These are phyloP conservation scores for Plasmodium berghei DNA, from an alignment of 169 alveolate genomes.

Conservation along the genomic window DNA sequence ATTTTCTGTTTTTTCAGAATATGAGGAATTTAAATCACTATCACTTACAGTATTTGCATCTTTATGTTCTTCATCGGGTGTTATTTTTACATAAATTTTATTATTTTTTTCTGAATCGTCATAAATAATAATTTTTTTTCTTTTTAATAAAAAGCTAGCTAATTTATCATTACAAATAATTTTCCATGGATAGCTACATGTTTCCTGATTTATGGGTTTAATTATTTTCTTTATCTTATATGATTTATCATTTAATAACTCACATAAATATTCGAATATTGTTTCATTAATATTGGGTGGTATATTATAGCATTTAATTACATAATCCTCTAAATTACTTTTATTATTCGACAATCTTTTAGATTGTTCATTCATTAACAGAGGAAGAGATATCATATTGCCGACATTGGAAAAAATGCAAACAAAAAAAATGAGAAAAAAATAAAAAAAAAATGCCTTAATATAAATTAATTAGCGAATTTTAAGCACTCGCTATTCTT, in stretches of 20 bases:
- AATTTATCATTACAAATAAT: slow-evolving; percentile 62
- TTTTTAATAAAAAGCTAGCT: slow-evolving; percentile 31
- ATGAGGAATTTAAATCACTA: background rate
- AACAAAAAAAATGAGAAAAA: no score
- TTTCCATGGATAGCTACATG: slow-evolving; percentile 65
- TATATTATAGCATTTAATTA: slow-evolving; percentile 52
- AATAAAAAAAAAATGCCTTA: no score
- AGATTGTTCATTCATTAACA: slow-evolving; percentile 16
- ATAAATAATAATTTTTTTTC: slow-evolving; percentile 16
- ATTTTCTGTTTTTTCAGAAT: no score
- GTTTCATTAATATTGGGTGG: slow-evolving; percentile 31
- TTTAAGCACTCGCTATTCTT: no score
- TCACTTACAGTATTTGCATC: background rate
- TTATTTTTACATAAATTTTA: slow-evolving; percentile 12
- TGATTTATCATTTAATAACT: slow-evolving; percentile 4
- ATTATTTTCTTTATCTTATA: slow-evolving; percentile 30
- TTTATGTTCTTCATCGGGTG: background rate
- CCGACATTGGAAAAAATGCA: background rate
- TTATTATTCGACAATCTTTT: background rate
- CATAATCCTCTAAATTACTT: background rate
- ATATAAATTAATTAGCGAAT: no score
- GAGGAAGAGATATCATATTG: slow-evolving; percentile 32
- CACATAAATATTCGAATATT: slow-evolving; percentile 26
- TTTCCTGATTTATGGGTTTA: slow-evolving; percentile 41
- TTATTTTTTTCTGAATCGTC: slow-evolving; percentile 24